Evolutionary conservation across 2,329 filamentous ascomycete genomes (phyloP).

Genomic region (Didymella lethalis): DNA sequence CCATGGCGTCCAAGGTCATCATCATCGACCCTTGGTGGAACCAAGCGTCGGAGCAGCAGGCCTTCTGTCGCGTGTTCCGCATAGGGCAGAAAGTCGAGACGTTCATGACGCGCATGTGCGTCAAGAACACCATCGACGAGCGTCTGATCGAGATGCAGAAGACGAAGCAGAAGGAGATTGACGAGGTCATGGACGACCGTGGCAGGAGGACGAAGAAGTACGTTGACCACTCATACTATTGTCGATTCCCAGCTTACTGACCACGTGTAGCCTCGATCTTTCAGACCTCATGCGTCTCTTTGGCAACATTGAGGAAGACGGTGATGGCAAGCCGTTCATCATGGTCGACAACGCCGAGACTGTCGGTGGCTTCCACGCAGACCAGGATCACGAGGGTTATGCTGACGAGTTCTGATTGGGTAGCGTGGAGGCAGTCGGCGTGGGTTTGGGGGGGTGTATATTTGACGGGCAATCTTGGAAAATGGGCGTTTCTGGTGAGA

Average conservation of each 20-base stretch:
- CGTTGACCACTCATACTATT: not conserved
- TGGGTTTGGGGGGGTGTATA: no score
- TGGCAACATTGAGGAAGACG: constrained; percentile 52
- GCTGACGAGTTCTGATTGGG: constrained; percentile 36
- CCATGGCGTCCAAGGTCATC: constrained; percentile 61
- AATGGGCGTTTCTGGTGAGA: not conserved
- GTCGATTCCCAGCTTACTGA: constrained; percentile 11
- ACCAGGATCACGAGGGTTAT: constrained; percentile 45
- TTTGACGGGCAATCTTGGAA: no score
- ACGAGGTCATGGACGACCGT: constrained; percentile 54
- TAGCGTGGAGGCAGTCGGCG: not conserved
- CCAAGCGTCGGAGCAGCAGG: constrained; percentile 67
- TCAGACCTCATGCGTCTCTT: constrained; percentile 58
- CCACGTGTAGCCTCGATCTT: constrained; percentile 38
- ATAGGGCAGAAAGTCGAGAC: constrained; percentile 70
- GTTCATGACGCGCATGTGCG: constrained; percentile 65
- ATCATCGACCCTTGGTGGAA: constrained; percentile 68
- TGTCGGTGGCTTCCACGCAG: constrained; percentile 41
- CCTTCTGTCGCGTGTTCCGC: constrained; percentile 68
- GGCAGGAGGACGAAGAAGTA: constrained; percentile 41
- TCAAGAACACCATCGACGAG: constrained; percentile 66
- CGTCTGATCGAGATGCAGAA: constrained; percentile 64
- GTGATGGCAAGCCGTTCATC: constrained; percentile 53
- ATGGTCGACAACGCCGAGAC: constrained; percentile 48
- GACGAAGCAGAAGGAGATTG: constrained; percentile 59